These are phyloP conservation scores for Boletales sp. DNA, from an alignment of 768 basidiomycete genomes.

Conservation along the genomic window DNA sequence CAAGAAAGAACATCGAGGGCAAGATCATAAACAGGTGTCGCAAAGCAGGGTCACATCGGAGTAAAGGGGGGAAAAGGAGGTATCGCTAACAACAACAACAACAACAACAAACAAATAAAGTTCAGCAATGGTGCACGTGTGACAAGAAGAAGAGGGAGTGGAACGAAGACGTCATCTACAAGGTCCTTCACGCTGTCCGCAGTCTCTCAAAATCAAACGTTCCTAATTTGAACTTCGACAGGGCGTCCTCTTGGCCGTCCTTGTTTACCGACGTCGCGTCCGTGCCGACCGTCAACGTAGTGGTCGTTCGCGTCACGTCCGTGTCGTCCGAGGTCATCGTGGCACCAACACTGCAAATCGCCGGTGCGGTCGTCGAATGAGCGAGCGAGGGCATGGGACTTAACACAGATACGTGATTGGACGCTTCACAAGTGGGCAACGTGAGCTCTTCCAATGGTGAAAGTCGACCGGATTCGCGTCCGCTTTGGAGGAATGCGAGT, in stretches of 20 bases:
- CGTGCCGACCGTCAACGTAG: slow-evolving; percentile 17
- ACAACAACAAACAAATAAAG: no score
- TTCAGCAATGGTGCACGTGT: neutral
- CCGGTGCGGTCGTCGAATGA: slow-evolving; percentile 23
- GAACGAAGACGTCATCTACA: neutral
- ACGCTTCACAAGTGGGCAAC: neutral
- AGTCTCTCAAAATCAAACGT: slow-evolving; percentile 21
- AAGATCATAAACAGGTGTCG: slow-evolving; percentile 11
- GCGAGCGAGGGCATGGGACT: slow-evolving; percentile 33
- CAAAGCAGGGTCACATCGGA: neutral
- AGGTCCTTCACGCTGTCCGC: neutral
- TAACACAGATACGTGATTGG: slow-evolving; percentile 24
- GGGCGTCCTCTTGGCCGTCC: slow-evolving; percentile 8
- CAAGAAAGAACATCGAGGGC: neutral
- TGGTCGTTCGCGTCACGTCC: slow-evolving; percentile 22
- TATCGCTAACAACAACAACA: slow-evolving; percentile 7
- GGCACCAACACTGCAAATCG: slow-evolving; percentile 29
- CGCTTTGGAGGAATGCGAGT: slow-evolving; percentile 42
- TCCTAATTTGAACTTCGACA: slow-evolving; percentile 12
- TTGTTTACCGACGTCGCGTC: slow-evolving; percentile 8
- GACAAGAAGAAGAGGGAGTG: neutral
- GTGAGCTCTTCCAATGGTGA: slow-evolving; percentile 19
- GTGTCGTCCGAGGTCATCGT: slow-evolving; percentile 32
- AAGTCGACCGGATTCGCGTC: no score
- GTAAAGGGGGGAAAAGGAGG: neutral